Base-by-base conservation (phyloP, 2,329 filamentous ascomycete species). In the Eutypa lata region DNA sequence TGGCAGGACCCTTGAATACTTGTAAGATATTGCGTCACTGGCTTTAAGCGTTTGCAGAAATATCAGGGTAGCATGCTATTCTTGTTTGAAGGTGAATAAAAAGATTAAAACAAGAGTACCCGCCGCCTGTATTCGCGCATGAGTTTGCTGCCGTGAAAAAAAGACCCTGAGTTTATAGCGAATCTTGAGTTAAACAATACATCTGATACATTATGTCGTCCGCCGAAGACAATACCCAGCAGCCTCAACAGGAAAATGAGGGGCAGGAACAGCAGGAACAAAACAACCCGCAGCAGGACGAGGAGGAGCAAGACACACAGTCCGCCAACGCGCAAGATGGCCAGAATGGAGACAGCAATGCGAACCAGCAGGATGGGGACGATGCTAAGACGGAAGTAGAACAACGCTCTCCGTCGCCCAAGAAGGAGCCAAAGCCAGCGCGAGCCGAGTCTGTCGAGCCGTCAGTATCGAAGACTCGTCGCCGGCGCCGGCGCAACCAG, bases 351-450 rank as follows among this genome's bases (percentile, higher is more conserved):
- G 31, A 35, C 18, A 38, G 35, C n/a, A 37, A 42, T 2, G 28
- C 49, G 21, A 40, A 38, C 26, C 48, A 40, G 24, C 31, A 44
- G 14, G 28, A 24, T 43, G 48, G 53, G 47, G 58, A 59, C 22
- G 53, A 62, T 22, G 53, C 50, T 42, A 55, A 54, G 43, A 47
- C 55, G 22, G 48, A 54, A 48, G 52, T 50, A 48, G 53, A 62
- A 37, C 52, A 55, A 28, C 50, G 55, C 51, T 51, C 57, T 50
- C 50, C 58, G 46, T 77, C 76, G 60, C 63, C 67, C 24, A 79
- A 75, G 62, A 73, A 58, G 49, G 57, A 54, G 22, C 61, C 61
- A 3, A 61, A 59, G 47, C 57, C 57, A 26, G 48, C 57, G 46
- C 60, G 61, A 24, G 57, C 40, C 24, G 64, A 66, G 43, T 65